Percentiles rank a stretch among this genome's conserved stretches.
Evolutionary conservation across 345 rosid species (phyloP).

Genomic region (Mercurialis annua): DNA sequence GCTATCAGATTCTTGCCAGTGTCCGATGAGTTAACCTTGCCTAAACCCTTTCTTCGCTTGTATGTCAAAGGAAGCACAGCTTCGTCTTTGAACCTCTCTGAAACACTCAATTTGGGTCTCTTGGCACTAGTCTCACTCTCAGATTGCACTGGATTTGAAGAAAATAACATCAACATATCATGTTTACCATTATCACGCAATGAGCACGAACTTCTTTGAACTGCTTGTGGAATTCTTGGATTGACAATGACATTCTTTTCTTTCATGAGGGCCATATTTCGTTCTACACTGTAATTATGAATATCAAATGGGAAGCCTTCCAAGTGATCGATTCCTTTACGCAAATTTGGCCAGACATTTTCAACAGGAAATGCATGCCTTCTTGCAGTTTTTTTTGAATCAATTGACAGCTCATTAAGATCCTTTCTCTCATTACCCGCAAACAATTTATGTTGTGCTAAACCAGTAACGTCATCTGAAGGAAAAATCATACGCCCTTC

Average conservation of each 20-base stretch:
- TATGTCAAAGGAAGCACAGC: slow-evolving; percentile 44
- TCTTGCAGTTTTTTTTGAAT: slow-evolving; percentile 26
- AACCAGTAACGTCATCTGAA: slow-evolving; percentile 25
- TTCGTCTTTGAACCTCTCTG: slow-evolving; percentile 33
- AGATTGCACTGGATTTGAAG: slow-evolving; percentile 24
- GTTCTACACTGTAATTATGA: slow-evolving; percentile 26
- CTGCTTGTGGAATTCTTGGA: slow-evolving; percentile 25
- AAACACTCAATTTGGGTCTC: slow-evolving; percentile 29
- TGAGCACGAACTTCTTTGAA: slow-evolving; percentile 24
- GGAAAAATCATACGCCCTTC: slow-evolving; percentile 24
- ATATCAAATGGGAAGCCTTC: slow-evolving; percentile 28
- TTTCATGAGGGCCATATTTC: slow-evolving; percentile 20
- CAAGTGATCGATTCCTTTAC: slow-evolving; percentile 25
- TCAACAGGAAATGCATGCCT: slow-evolving; percentile 27
- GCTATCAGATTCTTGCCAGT: slow-evolving; percentile 22
- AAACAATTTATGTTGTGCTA: slow-evolving; percentile 24
- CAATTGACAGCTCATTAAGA: slow-evolving; percentile 19
- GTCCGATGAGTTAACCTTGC: slow-evolving; percentile 27
- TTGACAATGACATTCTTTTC: slow-evolving; percentile 17
- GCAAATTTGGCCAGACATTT: slow-evolving; percentile 29
- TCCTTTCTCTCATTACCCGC: slow-evolving; percentile 25
- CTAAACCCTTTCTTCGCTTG: slow-evolving; percentile 52
- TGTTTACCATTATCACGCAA: slow-evolving; percentile 18
- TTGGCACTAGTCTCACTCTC: slow-evolving; percentile 26
- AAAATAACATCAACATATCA: slow-evolving; percentile 22